phyloP scores from a whole-genome alignment of 805 yeast species.

The Wickerhamomyces rabaulensis region DNA sequence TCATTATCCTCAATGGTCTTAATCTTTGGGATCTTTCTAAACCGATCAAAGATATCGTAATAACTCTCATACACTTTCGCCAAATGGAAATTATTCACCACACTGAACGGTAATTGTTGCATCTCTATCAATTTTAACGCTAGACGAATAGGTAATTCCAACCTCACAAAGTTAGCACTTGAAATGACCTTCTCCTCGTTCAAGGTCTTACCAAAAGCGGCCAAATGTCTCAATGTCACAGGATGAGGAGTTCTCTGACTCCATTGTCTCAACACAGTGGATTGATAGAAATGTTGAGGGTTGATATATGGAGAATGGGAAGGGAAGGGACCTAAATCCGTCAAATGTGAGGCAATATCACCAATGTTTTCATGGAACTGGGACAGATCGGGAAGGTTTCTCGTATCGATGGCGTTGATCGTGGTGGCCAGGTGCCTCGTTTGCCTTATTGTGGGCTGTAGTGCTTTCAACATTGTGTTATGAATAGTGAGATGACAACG shows the following conservation, averaged over 20 bases:
- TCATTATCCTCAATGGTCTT: slow-evolving; percentile 70
- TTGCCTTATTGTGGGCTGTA: no score
- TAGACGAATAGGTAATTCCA: slow-evolving; percentile 79
- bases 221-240: slow-evolving; percentile 82
- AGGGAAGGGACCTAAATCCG: slow-evolving; percentile 35
- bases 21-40: slow-evolving; percentile 68
- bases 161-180: slow-evolving; percentile 84
- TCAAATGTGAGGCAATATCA: slow-evolving; percentile 27
- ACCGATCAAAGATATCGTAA: slow-evolving; percentile 80
- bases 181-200: slow-evolving; percentile 72
- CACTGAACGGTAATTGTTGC: slow-evolving; percentile 78
- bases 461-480: no score
- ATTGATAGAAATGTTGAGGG: slow-evolving; percentile 83
- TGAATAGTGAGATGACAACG: no score
- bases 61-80: slow-evolving; percentile 86
- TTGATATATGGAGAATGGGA: slow-evolving; percentile 41
- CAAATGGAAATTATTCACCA: slow-evolving; percentile 80
- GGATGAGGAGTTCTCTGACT: slow-evolving; percentile 73
- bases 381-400: slow-evolving; percentile 33
- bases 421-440: no score
- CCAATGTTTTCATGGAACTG: slow-evolving; percentile 31
- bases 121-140: slow-evolving; percentile 75
- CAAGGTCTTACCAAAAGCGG: slow-evolving; percentile 78
- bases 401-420: no score
- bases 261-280: slow-evolving; percentile 60